Evolutionary conservation across 768 basidiomycete genomes (phyloP).

Genomic region (Lactarius evosmus): DNA sequence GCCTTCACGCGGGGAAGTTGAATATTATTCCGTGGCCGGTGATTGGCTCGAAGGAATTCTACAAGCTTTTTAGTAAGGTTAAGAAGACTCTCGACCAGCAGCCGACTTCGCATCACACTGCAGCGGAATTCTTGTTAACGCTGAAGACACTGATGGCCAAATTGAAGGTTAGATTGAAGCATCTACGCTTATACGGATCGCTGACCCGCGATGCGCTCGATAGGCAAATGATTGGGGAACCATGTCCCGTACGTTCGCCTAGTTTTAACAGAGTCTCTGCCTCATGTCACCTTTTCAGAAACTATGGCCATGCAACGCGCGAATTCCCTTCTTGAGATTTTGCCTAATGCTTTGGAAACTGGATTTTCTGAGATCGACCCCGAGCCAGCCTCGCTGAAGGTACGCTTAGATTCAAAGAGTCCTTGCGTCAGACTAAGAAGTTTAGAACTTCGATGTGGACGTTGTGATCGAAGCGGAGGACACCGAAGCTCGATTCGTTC

Average conservation of each 20-base stretch:
- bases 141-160: constrained; percentile 68
- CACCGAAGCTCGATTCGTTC: constrained; percentile 36
- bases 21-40: constrained; percentile 66
- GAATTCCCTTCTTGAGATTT: constrained; percentile 36
- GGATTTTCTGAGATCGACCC: constrained; percentile 47
- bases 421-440: background rate
- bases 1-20: constrained; percentile 52
- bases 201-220: background rate
- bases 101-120: constrained; percentile 46
- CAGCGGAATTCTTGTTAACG: constrained; percentile 52
- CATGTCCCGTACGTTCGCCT: constrained; percentile 47
- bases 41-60: constrained; percentile 60
- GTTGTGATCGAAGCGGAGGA: constrained; percentile 31
- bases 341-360: constrained; percentile 46
- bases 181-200: background rate
- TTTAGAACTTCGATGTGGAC: constrained; percentile 53
- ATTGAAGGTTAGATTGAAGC: constrained; percentile 45
- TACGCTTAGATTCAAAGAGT: constrained; percentile 24
- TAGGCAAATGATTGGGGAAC: constrained; percentile 67
- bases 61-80: constrained; percentile 48
- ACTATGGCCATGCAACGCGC: constrained; percentile 48
- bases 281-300: constrained; percentile 34
- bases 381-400: constrained; percentile 49
- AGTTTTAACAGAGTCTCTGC: background rate
- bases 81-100: constrained; percentile 50